Conservation (phyloP, 768 basidiomycete genomes). For the Austroboletus eburneus region DNA sequence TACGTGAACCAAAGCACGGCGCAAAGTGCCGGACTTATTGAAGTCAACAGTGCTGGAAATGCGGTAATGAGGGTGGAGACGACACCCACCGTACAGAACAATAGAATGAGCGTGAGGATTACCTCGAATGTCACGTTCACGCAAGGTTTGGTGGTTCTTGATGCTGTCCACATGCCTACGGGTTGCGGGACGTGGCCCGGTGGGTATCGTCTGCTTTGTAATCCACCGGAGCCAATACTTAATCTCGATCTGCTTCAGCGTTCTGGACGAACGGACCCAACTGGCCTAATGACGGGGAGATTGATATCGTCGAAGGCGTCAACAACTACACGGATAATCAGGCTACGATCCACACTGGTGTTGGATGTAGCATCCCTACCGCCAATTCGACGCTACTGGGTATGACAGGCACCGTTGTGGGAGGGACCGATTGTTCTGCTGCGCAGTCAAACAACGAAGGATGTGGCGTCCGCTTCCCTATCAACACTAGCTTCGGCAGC, state of each 20-base stretch:
- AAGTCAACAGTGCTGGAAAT: slow-evolving; percentile 66
- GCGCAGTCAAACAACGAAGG: slow-evolving; percentile 69
- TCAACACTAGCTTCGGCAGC: slow-evolving; percentile 70
- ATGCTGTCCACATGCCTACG: slow-evolving; percentile 84
- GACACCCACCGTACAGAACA: slow-evolving; percentile 62
- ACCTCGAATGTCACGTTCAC: slow-evolving; percentile 57
- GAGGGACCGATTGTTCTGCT: slow-evolving; percentile 69
- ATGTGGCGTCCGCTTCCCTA: slow-evolving; percentile 69
- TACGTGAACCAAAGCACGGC: slow-evolving; percentile 63
- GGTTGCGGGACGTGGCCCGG: slow-evolving; percentile 87
- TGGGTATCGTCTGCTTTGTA: slow-evolving; percentile 11
- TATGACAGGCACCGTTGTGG: slow-evolving; percentile 63
- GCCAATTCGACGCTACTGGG: slow-evolving; percentile 42
- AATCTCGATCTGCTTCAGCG: slow-evolving; percentile 21
- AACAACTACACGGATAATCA: slow-evolving; percentile 78
- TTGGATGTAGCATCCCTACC: slow-evolving; percentile 63
- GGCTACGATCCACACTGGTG: slow-evolving; percentile 73
- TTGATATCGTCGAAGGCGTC: slow-evolving; percentile 83
- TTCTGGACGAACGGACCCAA: slow-evolving; percentile 51
- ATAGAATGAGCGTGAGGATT: slow-evolving; percentile 76
- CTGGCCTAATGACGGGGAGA: slow-evolving; percentile 58
- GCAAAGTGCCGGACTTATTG: slow-evolving; percentile 54
- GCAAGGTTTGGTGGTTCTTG: slow-evolving; percentile 72
- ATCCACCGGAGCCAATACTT: neutral
- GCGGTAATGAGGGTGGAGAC: slow-evolving; percentile 89